phyloP scores from a whole-genome alignment of 2,329 filamentous ascomycete genomes.

The Diaporthe capsici region DNA sequence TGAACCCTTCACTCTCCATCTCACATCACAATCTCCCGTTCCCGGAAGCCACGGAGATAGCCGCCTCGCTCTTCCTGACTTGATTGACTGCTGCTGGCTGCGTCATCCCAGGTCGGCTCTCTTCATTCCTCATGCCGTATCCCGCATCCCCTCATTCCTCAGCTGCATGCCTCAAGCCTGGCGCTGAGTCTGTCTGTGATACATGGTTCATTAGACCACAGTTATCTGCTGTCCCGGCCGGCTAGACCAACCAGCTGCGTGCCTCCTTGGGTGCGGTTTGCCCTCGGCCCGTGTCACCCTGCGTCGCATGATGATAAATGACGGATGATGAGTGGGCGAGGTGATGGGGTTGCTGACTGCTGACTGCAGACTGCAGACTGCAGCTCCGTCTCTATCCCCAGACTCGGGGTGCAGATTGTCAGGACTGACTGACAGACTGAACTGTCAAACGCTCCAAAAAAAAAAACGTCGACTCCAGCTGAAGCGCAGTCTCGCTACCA shows the following conservation, averaged over 20 bases:
- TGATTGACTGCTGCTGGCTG: neutral
- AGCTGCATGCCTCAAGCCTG: conserved; percentile 14
- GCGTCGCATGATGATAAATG: conserved; percentile 29
- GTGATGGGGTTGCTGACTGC: conserved; percentile 11
- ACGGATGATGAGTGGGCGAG: conserved; percentile 12
- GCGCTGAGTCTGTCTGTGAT: conserved; percentile 8
- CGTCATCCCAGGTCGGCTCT: neutral
- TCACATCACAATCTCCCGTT: conserved; percentile 32
- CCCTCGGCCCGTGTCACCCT: conserved; percentile 12
- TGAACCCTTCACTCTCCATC: conserved; percentile 28
- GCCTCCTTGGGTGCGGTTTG: conserved; percentile 5
- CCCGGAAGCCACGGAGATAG: conserved; percentile 25
- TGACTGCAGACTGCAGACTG: conserved; percentile 12
- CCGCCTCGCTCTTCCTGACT: neutral
- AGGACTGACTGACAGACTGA: neutral
- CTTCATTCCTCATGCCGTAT: conserved; percentile 4
- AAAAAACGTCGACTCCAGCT: neutral
- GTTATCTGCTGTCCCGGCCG: neutral
- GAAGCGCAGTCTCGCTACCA: conserved; percentile 17
- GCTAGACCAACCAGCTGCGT: conserved; percentile 3
- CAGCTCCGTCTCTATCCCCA: conserved; percentile 10
- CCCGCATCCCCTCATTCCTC: conserved; percentile 14
- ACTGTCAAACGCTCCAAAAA: too few relatives aligned
- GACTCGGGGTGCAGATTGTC: conserved; percentile 17
- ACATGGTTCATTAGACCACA: neutral